Conservation (phyloP, 768 basidiomycete genomes). For the Nevesoporus exiguus region DNA sequence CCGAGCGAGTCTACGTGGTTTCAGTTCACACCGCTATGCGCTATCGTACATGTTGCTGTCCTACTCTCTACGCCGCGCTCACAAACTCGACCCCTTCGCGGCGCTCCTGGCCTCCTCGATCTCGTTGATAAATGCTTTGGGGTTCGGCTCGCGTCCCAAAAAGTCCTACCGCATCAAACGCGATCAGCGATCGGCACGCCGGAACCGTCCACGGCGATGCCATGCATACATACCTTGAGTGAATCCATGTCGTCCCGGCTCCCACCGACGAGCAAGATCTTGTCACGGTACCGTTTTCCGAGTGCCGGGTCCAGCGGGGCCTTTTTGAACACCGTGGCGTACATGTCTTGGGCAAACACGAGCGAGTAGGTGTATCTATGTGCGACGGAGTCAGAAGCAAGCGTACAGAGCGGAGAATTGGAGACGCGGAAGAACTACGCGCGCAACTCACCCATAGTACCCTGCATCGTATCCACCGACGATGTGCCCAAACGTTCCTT, state of each 20-base stretch:
- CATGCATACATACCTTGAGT: neutral
- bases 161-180: conserved; percentile 49
- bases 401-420: too few species aligned
- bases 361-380: conserved; percentile 69
- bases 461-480: conserved; percentile 68
- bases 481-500: conserved; percentile 74
- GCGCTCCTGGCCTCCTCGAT: conserved; percentile 32
- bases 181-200: neutral
- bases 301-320: conserved; percentile 69
- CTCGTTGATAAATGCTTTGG: conserved; percentile 68
- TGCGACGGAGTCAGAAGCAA: neutral
- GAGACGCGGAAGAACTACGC: neutral
- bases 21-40: neutral
- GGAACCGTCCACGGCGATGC: neutral
- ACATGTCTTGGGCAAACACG: conserved; percentile 59
- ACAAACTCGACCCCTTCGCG: neutral
- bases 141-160: conserved; percentile 71
- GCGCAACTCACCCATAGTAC: conserved; percentile 52
- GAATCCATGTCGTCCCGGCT: conserved; percentile 68
- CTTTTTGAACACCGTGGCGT: conserved; percentile 72
- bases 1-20: too few species aligned
- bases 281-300: conserved; percentile 68
- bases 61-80: neutral
- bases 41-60: neutral
- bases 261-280: conserved; percentile 67